These are phyloP conservation scores for Pyrenula massariospora DNA, from an alignment of 495 filamentous ascomycete genomes.

Conservation along the genomic window DNA sequence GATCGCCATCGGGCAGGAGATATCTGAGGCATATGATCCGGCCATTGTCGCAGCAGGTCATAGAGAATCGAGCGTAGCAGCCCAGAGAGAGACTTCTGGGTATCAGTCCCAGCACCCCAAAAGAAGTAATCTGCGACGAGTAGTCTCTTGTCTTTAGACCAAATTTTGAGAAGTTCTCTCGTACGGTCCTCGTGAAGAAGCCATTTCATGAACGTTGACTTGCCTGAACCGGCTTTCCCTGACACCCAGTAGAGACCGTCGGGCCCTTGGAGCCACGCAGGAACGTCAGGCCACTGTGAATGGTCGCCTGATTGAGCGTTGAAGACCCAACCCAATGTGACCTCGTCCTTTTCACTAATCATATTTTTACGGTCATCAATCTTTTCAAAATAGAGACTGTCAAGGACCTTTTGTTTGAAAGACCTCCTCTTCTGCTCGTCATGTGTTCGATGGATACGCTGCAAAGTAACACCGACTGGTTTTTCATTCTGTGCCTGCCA, in stretches of 20 bases:
- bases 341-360: neutral
- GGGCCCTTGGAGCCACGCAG: no score
- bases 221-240: slow-evolving; percentile 31
- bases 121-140: slow-evolving; percentile 18
- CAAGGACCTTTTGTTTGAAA: neutral
- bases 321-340: neutral
- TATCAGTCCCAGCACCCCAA: slow-evolving; percentile 10
- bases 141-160: slow-evolving; percentile 7
- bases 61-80: slow-evolving; percentile 17
- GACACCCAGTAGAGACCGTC: slow-evolving; percentile 24
- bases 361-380: neutral
- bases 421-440: no score
- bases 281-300: neutral
- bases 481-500: no score
- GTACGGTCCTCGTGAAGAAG: slow-evolving; percentile 7
- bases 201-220: slow-evolving; percentile 31
- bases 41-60: slow-evolving; percentile 17
- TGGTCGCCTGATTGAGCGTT: neutral
- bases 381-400: neutral
- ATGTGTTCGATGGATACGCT: no score
- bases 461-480: no score
- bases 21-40: slow-evolving; percentile 16
- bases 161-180: slow-evolving; percentile 1
- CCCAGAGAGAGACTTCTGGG: slow-evolving; percentile 15
- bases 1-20: slow-evolving; percentile 3